Base-by-base conservation (phyloP, 1,139 yeast species). In the Petasospora rhodanensis region DNA sequence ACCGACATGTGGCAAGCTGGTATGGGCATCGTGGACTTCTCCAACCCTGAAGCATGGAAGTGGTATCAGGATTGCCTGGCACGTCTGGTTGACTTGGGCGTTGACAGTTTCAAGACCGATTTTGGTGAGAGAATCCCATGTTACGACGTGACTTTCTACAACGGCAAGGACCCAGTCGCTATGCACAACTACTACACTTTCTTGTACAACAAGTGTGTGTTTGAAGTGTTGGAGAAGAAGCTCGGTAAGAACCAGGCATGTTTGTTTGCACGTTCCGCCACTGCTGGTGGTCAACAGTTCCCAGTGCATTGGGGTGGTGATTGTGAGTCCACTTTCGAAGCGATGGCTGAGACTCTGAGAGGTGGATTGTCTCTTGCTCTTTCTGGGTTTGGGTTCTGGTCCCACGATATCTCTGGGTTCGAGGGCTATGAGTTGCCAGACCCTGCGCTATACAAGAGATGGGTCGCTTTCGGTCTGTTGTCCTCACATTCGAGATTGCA, bases 261-360 rank as follows among this genome's bases (percentile, higher is more conserved):
- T 19, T 26, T 44, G 19, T 44, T 44, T 34, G 48, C 48, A 8
- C 38, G 48, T 36, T 44, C 48, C 15, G 48, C 48, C 12, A 44
- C 48, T 19, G 41, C 34, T 22, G 48, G 48, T n/a, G 30, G 42
- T 24, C 48, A 44, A 22, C 40, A 40, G 34, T 44, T 41, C 37
- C 48, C 48, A 11, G 48, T 44, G 9, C 48, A 44, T 28, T 44
- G 48, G 48, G 48, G 48, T 35, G 48, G 48, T 37, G 48, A 44
- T 26, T 44, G 46, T 32, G 46, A 42, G 24, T 39, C 44, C 14
- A 41, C 44, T 14, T 44, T 44, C 26, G 48, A 44, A 28, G 48
- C 48, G 7, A 39, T 44, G 42, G 46, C 48, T 18, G 48, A 44
- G 34, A 43, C 45, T 18, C 22, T 44, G 5, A 42, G 48, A 42